Evolutionary conservation across 2,329 filamentous ascomycete genomes (phyloP), one percentile per base, ranked within the genome.

Genomic region (Aspergillus hiratsukae): DNA sequence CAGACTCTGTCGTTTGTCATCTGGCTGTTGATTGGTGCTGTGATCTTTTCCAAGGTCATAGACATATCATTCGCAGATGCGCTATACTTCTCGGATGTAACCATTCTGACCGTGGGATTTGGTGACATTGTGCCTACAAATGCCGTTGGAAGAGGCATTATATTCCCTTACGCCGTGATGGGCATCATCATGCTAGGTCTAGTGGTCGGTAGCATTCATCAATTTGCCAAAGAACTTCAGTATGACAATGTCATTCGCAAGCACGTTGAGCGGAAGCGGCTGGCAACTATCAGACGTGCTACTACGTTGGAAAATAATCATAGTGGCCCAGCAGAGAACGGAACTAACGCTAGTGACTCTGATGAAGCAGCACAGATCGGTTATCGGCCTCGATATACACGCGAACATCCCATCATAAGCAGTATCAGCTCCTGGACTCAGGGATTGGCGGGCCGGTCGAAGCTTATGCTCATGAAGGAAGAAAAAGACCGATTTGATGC

Each of bases 1-100:
- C 92, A 97, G 73, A 96, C 91, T 1, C 95, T 95, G 73, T 78
- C 89, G 54, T 90, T 95, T 68, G 86, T 96, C 52, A 75, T 90
- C 49, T 96, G 94, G 78, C 77, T 97, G 0, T 85, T 89, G 0
- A 74, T 91, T 2, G 92, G 92, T 0, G 90, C 87, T 0, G 82
- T 87, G 0, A 76, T 96, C 0, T 96, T 94, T 67, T 84, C 85
- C 5, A 78, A 77, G 1, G 81, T 94, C 3, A 87, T 96, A 59
- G 81, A 75, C 3, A 94, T 91, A 86, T 76, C 80, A 21, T 96
- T 88, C 66, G 83, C 90, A 1, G 90, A 97, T 65, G 84, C 85
- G 2, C 77, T 92, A 1, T 92, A 91, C 69, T 92, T 90, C 82
- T 88, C 87, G 51, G 86, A 92, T 64, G 85, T 91, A 19, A 85